Conservation (phyloP, 2,329 filamentous ascomycete species). For the Colletotrichum sojae region DNA sequence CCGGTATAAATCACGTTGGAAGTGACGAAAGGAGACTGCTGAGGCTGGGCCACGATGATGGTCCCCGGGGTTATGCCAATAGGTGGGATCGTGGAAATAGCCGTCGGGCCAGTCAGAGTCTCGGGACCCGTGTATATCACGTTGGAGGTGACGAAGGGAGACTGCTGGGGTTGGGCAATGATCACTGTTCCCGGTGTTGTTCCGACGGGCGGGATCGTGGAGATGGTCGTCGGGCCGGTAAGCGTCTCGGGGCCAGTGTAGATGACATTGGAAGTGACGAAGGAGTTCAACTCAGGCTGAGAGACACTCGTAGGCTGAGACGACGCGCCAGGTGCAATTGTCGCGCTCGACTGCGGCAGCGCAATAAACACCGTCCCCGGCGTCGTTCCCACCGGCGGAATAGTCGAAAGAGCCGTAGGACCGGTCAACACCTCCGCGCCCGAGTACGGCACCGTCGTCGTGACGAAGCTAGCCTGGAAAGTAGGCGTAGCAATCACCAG, state of each 20-base stretch:
- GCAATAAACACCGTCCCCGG: conserved; percentile 30
- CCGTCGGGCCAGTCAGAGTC: too few relatives aligned
- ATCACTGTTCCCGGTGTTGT: background rate
- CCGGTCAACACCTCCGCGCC: background rate
- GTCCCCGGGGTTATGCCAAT: background rate
- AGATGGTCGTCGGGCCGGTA: too few relatives aligned
- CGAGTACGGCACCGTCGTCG: background rate
- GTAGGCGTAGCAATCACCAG: background rate
- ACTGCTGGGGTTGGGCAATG: background rate
- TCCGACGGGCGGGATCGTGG: background rate
- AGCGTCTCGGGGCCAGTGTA: too few relatives aligned
- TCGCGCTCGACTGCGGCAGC: background rate
- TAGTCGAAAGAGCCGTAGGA: conserved; percentile 12
- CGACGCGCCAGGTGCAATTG: background rate
- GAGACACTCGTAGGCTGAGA: background rate
- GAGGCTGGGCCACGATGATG: background rate
- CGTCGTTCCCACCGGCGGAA: conserved; percentile 5
- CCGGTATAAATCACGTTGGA: conserved; percentile 6
- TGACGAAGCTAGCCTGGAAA: background rate
- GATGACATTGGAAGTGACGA: too few relatives aligned
- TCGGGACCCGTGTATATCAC: conserved; percentile 7
- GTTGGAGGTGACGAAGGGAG: background rate
- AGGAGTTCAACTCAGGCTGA: background rate
- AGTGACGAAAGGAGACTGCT: conserved; percentile 2
- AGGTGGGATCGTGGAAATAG: background rate